Base-by-base conservation (phyloP, 352 stramenopile species). In the Globisporangium polare region DNA sequence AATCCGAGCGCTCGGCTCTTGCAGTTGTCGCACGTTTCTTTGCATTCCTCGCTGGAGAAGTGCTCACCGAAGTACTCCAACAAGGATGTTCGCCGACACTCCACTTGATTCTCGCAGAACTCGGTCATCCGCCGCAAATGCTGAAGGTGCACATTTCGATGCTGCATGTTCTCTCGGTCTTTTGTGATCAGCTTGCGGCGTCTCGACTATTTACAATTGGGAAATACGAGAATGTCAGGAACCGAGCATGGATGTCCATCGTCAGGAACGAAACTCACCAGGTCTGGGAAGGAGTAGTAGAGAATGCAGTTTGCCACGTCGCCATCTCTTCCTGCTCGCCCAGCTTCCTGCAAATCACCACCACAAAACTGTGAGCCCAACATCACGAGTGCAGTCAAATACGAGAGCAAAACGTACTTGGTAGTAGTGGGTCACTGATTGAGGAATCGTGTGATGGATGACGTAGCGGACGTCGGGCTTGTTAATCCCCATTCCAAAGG, bases 401-500 rank as follows among this genome's bases (percentile, higher is more conserved):
- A 59, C 26, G 13, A 17, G 18, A 35, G 15, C 51, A 20, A 15
- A 8, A 57, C 46, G 29, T 71, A 95, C 86, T 71, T 96, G 88
- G 56, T 96, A 96, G 58, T 95, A 96, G 56, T 95, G 83, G 12
- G 83, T 94, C n/a, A 95, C 83, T 29, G 86, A 94, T 61, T 96
- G 84, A 6, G 88, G 88, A 6, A 95, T 89, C 5, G 83, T 94
- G 70, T 94, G 82, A 58, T 96, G 88, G 57, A 96, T 94, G 49
- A 96, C 88, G 62, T 94, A 96, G 33, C 88, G 84, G 1, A 96
- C 88, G 53, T 94, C 85, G 9, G 87, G 87, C 53, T 96, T 94
- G 67, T 95, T 95, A 61, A 96, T 96, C 17, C 86, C 88, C 88
- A 96, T 96, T 27, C 88, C 88, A 59, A 96, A 96, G 0, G 88